phyloP scores from a whole-genome alignment of 148 eudicot species.

The Silene latifolia region DNA sequence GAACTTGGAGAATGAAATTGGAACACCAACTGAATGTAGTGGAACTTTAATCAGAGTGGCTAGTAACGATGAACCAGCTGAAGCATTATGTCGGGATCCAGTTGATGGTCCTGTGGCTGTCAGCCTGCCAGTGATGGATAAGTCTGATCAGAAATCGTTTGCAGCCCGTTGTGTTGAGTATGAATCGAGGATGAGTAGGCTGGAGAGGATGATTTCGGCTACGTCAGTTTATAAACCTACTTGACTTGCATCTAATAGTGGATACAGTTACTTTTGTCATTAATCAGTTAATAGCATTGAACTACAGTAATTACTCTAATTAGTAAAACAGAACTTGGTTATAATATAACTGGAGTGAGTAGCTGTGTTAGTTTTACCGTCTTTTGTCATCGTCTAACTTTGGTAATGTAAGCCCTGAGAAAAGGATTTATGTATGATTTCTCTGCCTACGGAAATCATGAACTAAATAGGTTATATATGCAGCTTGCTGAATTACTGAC shows the following conservation, averaged over 20 bases:
- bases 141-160: not conserved
- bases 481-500: too few relatives aligned
- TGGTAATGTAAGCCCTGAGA: too few relatives aligned
- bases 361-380: too few relatives aligned
- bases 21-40: not conserved
- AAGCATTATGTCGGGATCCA: not conserved
- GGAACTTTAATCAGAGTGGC: too few relatives aligned
- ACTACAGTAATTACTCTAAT: not conserved
- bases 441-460: too few relatives aligned
- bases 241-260: not conserved
- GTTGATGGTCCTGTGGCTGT: not conserved
- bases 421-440: too few relatives aligned
- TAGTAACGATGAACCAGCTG: not conserved
- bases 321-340: not conserved
- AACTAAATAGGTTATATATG: too few relatives aligned
- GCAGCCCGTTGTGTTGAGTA: not conserved
- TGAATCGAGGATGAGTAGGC: constrained; percentile 1
- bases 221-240: not conserved
- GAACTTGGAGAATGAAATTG: too few relatives aligned
- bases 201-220: not conserved
- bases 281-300: not conserved
- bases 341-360: too few relatives aligned
- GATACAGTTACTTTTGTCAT: too few relatives aligned
- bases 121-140: not conserved
- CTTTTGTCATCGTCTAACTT: too few relatives aligned